Evolutionary conservation across 2,329 filamentous ascomycete genomes (phyloP).

Genomic region (Cytospora piceae): DNA sequence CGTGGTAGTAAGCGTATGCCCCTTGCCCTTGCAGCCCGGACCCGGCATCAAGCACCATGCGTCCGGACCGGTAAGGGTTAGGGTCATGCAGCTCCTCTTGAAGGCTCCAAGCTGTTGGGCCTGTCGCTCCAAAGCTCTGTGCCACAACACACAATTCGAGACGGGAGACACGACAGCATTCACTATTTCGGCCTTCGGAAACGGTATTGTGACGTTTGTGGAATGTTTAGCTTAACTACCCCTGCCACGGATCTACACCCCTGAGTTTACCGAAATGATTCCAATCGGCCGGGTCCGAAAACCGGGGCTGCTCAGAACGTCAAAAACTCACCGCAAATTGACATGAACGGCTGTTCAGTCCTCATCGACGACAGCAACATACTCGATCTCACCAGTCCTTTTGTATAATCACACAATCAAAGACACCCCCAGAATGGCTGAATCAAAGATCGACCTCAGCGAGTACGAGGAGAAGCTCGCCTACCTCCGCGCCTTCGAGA

Average conservation of each 20-base stretch:
- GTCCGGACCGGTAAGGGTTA: too few relatives aligned
- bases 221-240: neutral
- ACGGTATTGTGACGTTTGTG: neutral
- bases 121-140: too few relatives aligned
- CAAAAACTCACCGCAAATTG: neutral
- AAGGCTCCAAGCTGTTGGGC: too few relatives aligned
- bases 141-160: too few relatives aligned
- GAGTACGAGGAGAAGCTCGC: constrained; percentile 40
- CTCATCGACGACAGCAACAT: constrained; percentile 3
- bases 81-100: too few relatives aligned
- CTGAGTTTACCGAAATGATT: neutral
- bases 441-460: constrained; percentile 18
- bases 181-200: neutral
- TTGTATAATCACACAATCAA: neutral
- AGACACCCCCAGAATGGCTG: constrained; percentile 11
- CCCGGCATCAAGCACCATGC: too few relatives aligned
- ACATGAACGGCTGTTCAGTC: neutral
- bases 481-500: constrained; percentile 82
- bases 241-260: neutral
- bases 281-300: constrained; percentile 1
- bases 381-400: neutral
- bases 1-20: too few relatives aligned
- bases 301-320: neutral
- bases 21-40: too few relatives aligned
- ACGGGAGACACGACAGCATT: neutral